These are phyloP conservation scores for Phialemonium atrogriseum DNA, from an alignment of 2,329 filamentous ascomycete species.

Conservation along the genomic window DNA sequence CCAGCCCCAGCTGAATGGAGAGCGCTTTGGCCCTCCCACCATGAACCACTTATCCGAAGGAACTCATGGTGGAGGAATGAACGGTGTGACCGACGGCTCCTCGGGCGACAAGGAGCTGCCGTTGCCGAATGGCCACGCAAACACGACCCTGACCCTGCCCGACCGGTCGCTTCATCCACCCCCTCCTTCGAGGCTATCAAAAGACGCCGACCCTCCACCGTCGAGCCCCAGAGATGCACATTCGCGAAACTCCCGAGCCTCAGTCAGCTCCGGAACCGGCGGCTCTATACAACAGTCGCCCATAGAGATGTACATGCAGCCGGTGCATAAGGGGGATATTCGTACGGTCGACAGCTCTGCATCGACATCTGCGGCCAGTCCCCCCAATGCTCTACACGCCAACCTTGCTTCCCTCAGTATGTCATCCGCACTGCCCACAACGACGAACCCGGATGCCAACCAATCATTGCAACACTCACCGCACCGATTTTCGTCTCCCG, in stretches of 20 bases:
- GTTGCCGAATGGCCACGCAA: conserved; percentile 14
- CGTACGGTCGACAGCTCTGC: conserved; percentile 17
- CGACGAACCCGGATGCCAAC: conserved; percentile 12
- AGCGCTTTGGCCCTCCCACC: conserved; percentile 36
- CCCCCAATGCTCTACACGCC: conserved; percentile 5
- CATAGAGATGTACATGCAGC: conserved; percentile 22
- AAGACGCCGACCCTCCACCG: conserved; percentile 13
- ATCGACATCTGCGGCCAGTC: conserved; percentile 8
- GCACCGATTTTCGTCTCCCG: conserved; percentile 58
- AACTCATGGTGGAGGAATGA: conserved; percentile 29
- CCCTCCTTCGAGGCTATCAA: conserved; percentile 8
- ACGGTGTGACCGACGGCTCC: conserved; percentile 25
- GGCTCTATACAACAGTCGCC: conserved; percentile 22
- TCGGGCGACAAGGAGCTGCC: conserved; percentile 6
- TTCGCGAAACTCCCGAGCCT: conserved; percentile 22
- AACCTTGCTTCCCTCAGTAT: conserved; percentile 8
- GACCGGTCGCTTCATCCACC: conserved; percentile 12
- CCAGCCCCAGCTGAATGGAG: conserved; percentile 33
- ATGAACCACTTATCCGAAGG: conserved; percentile 54
- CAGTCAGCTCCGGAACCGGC: conserved; percentile 22
- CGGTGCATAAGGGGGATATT: conserved; percentile 15
- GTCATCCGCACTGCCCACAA: conserved; percentile 11
- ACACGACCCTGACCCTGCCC: conserved; percentile 17
- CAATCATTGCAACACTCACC: conserved; percentile 19
- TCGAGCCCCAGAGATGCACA: conserved; percentile 23